Evolutionary conservation across 2,329 filamentous ascomycete species (phyloP).

Genomic region (Fusarium dimerum): DNA sequence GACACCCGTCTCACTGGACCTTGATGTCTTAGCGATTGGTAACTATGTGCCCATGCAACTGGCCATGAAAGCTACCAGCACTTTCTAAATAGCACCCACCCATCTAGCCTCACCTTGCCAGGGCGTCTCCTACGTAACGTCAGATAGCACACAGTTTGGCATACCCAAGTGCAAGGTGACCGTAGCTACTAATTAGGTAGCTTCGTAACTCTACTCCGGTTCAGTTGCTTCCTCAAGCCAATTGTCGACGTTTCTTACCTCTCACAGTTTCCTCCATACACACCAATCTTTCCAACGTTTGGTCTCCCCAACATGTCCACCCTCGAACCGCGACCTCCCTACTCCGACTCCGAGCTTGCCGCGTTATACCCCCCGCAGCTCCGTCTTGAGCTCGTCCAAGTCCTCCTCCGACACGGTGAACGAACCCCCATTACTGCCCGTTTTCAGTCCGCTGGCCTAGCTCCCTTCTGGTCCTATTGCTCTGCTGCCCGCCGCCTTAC

Average conservation of each 20-base stretch:
- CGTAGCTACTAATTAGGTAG: no score
- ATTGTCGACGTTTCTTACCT: neutral
- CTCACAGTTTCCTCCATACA: neutral
- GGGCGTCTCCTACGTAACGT: no score
- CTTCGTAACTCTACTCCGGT: no score
- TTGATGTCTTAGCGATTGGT: neutral
- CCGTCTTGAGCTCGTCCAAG: conserved; percentile 85
- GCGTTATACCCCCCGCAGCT: conserved; percentile 79
- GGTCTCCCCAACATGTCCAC: conserved; percentile 66
- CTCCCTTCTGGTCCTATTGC: conserved; percentile 87
- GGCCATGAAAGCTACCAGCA: no score
- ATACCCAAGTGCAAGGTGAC: no score
- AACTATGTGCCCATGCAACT: no score
- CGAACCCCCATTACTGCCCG: conserved; percentile 85
- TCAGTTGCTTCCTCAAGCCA: neutral
- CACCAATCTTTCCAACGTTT: neutral
- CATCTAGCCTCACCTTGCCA: no score
- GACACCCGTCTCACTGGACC: neutral
- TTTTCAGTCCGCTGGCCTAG: conserved; percentile 76
- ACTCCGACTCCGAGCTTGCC: conserved; percentile 77
- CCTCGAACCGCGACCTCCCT: conserved; percentile 71
- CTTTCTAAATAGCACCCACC: no score
- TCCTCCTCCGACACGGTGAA: conserved; percentile 78
- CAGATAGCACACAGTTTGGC: no score
- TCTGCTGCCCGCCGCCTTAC: conserved; percentile 70